A percentile compares a stretch with the other conserved stretches of the same genome.
These are phyloP conservation scores for Candida boleticola DNA, from an alignment of 805 yeast genomes.

Conservation along the genomic window DNA sequence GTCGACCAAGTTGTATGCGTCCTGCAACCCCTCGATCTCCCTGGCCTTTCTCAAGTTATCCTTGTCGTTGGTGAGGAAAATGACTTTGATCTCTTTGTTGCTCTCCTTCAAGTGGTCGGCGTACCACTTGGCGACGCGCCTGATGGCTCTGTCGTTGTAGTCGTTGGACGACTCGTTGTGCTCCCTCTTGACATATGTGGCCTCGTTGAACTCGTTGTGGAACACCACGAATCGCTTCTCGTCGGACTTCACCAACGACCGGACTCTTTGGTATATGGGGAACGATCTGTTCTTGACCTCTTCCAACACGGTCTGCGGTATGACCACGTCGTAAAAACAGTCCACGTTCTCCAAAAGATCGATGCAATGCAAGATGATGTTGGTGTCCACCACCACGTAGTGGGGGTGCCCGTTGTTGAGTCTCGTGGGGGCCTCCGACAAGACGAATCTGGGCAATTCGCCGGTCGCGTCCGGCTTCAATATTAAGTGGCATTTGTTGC, in stretches of 20 bases:
- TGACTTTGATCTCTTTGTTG: conserved; percentile 40
- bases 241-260: conserved; percentile 71
- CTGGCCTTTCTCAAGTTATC: conserved; percentile 59
- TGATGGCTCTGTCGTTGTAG: conserved; percentile 86
- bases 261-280: conserved; percentile 82
- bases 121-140: conserved; percentile 74
- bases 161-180: conserved; percentile 78
- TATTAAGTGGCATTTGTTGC: conserved; percentile 57
- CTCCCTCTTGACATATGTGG: conserved; percentile 63
- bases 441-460: conserved; percentile 59
- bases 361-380: conserved; percentile 82
- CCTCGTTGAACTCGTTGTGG: conserved; percentile 85
- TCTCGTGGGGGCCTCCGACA: conserved; percentile 55
- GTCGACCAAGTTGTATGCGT: conserved; percentile 58
- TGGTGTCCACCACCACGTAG: conserved; percentile 83
- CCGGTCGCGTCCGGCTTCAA: conserved; percentile 67
- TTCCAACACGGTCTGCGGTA: conserved; percentile 94
- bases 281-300: conserved; percentile 86
- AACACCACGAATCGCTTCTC: conserved; percentile 85
- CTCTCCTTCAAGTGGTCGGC: conserved; percentile 52
- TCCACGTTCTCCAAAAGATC: conserved; percentile 78
- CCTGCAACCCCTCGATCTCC: conserved; percentile 43
- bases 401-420: conserved; percentile 35
- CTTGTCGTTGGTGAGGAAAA: conserved; percentile 76
- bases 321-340: conserved; percentile 82